A percentile compares a stretch with the other conserved stretches of the same genome.
phyloP scores from a whole-genome alignment of 2,329 filamentous ascomycete species.

The Talaromyces verruculosus region DNA sequence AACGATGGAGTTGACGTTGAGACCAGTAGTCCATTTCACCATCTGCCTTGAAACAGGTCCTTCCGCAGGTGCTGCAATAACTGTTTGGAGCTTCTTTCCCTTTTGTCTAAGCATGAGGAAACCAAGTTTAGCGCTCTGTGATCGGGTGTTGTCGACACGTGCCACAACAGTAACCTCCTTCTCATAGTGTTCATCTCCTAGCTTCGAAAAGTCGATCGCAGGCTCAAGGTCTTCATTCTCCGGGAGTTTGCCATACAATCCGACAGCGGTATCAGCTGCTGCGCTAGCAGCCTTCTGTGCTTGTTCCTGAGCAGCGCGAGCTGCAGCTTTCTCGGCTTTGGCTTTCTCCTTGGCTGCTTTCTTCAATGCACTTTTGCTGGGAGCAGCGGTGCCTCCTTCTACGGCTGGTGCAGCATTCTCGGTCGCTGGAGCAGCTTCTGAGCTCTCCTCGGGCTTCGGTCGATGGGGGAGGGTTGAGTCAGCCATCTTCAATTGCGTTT shows the following conservation, averaged over 20 bases:
- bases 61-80: slow-evolving; percentile 61
- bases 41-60: slow-evolving; percentile 72
- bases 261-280: slow-evolving; percentile 60
- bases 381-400: slow-evolving; percentile 47
- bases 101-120: slow-evolving; percentile 84
- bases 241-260: slow-evolving; percentile 74
- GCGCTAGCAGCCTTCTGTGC: slow-evolving; percentile 65
- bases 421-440: slow-evolving; percentile 25
- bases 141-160: slow-evolving; percentile 82
- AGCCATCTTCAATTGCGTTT: slow-evolving; percentile 30
- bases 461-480: slow-evolving; percentile 43
- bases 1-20: slow-evolving; percentile 80
- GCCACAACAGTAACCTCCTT: slow-evolving; percentile 74
- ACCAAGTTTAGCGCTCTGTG: slow-evolving; percentile 86
- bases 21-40: slow-evolving; percentile 82
- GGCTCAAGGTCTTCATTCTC: slow-evolving; percentile 59
- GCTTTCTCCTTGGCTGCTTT: slow-evolving; percentile 89
- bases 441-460: slow-evolving; percentile 40
- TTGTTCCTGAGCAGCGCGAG: slow-evolving; percentile 71
- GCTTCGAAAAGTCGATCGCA: slow-evolving; percentile 58
- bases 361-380: slow-evolving; percentile 78
- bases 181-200: slow-evolving; percentile 63
- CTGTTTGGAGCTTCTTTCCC: slow-evolving; percentile 78
- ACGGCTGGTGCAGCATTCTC: slow-evolving; percentile 27
- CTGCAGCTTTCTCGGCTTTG: slow-evolving; percentile 74